Percentiles rank a stretch among this genome's conserved stretches.
Conservation (phyloP, 169 alveolate species). For the Cryptosporidium viatorum region DNA sequence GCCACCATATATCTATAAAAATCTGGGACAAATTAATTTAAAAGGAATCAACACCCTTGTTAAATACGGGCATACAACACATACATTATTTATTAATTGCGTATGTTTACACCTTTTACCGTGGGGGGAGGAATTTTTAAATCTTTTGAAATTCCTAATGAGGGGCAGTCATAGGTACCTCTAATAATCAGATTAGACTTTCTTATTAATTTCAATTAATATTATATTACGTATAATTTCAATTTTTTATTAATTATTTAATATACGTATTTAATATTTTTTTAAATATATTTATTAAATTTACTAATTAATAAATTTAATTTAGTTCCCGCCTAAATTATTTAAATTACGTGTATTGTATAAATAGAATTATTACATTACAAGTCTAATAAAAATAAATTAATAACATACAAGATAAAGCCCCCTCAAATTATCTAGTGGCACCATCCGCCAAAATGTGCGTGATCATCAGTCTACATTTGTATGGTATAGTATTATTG, state of each 20-base stretch:
- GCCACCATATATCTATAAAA: constrained; percentile 57
- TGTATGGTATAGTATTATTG: not conserved
- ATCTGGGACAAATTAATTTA: constrained; percentile 23
- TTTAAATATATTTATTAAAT: not conserved
- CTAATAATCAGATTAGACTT: constrained; percentile 39
- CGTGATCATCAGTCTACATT: constrained; percentile 32
- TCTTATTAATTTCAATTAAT: not conserved
- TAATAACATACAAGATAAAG: not conserved
- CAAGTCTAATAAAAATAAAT: not conserved
- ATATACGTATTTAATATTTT: not conserved
- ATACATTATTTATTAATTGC: constrained; percentile 41
- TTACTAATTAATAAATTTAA: too few relatives aligned
- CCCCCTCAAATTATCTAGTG: constrained; percentile 2
- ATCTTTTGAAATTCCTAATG: not conserved
- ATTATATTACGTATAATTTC: not conserved
- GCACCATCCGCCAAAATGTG: not conserved
- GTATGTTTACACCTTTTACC: not conserved
- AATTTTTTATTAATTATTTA: not conserved
- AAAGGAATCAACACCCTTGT: constrained; percentile 68
- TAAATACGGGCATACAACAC: constrained; percentile 71
- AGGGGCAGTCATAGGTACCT: constrained; percentile 30
- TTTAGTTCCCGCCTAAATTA: not conserved
- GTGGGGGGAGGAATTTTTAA: constrained; percentile 47
- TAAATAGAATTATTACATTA: not conserved
- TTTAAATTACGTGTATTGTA: not conserved